Base-by-base conservation (phyloP, 371 early-diverging fungal genomes). In the Lichtheimia corymbifera region DNA sequence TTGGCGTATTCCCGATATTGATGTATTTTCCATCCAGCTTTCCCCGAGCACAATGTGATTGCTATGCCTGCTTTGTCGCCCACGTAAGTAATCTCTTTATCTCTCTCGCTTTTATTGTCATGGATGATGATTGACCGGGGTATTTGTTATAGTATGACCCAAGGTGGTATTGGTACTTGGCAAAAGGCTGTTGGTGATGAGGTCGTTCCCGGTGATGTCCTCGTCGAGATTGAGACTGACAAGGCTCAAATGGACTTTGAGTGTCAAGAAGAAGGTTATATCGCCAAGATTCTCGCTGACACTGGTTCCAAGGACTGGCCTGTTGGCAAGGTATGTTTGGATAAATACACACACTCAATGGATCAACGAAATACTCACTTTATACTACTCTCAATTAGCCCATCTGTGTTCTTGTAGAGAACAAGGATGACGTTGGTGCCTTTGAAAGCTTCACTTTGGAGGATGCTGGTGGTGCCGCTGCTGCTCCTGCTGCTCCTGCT, bases 221-320 rank as follows among this genome's bases (percentile, higher is more conserved):
- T 99, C 53, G 95, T 95, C 49, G 98, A 97, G 80, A 94, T 99
- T 61, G 99, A 99, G 81, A 99, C 99, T 27, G 98, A 99, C 82
- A 99, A 99, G 89, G 99, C 99, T 51, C 96, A 95, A 80, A 98
- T 99, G 97, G 99, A 99, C 76, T 96, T 97, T 77, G 99, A 99
- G 81, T 96, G 93, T 82, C 97, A 98, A 80, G 99, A 99, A 66
- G 97, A 97, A 68, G 99, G 99, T 45, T 97, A 80, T 70, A 67
- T 99, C 42, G 99, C 97, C 70, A 93, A 97, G 88, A 86, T 97
- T 72, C 80, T 99, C 65, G 79, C 93, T 25, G 88, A 91, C 6
- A 72, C 81, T 50, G 95, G 95, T 35, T 73, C 89, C 60, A 96
- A 97, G 88, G 97, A 97, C 68, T 84, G 91, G 49, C 55, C 74